Percentiles rank a stretch among this genome's conserved stretches.
phyloP scores from a whole-genome alignment of 371 early-diverging fungal species.

The Umbelopsis sp. region DNA sequence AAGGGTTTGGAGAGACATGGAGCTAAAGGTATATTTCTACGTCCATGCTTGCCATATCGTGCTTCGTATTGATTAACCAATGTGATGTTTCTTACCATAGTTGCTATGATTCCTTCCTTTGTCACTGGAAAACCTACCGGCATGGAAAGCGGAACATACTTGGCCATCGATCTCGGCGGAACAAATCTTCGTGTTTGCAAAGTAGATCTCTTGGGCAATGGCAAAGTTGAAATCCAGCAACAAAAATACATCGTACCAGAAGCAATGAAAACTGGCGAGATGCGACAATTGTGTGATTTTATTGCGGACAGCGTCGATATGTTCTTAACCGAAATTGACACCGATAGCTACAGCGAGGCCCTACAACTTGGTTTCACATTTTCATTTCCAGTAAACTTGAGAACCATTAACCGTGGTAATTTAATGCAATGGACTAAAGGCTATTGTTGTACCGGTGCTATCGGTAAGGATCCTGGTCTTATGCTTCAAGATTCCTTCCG shows the following conservation, averaged over 20 bases:
- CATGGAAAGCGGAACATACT: constrained; percentile 70
- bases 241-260: constrained; percentile 64
- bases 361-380: constrained; percentile 90
- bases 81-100: background rate
- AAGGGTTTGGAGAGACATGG: constrained; percentile 5
- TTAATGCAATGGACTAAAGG: constrained; percentile 88
- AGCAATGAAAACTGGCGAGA: constrained; percentile 33
- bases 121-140: constrained; percentile 74
- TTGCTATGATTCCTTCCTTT: constrained; percentile 70
- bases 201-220: constrained; percentile 56
- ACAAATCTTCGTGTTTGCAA: constrained; percentile 72
- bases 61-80: background rate
- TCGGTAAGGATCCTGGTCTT: constrained; percentile 78
- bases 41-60: background rate
- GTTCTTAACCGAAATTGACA: constrained; percentile 67
- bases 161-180: constrained; percentile 70
- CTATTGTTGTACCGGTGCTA: constrained; percentile 65
- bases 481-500: constrained; percentile 73
- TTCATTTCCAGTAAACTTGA: constrained; percentile 71
- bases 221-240: constrained; percentile 47
- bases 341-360: constrained; percentile 15
- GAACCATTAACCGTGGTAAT: constrained; percentile 62
- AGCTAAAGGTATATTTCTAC: constrained; percentile 4
- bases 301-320: constrained; percentile 84
- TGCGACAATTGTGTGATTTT: constrained; percentile 45